A percentile compares a stretch with the other conserved stretches of the same genome.
Evolutionary conservation across 2,329 filamentous ascomycete genomes (phyloP).

Genomic region (Penicillium sp.): DNA sequence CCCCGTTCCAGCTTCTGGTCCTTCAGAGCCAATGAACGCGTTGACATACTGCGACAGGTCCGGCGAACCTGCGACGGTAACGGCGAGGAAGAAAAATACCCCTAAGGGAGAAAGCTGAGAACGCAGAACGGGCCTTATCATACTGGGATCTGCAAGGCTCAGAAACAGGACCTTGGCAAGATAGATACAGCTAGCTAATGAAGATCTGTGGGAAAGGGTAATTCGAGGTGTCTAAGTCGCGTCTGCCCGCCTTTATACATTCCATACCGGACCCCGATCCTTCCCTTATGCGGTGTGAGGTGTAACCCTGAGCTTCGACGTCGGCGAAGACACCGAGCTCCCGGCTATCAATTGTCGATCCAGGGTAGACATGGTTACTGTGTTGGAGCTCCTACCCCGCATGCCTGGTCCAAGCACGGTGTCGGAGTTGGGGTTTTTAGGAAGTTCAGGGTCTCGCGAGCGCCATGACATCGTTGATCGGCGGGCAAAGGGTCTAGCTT

Average conservation of each 20-base stretch:
- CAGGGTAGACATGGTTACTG: neutral
- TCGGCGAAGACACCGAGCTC: neutral
- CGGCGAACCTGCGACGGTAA: conserved; percentile 1
- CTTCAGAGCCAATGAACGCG: conserved; percentile 49
- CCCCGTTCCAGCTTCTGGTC: conserved; percentile 40
- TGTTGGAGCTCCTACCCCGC: conserved; percentile 2
- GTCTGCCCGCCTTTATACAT: conserved; percentile 8
- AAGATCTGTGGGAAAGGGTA: too few species aligned
- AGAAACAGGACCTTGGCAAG: neutral
- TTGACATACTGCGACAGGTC: conserved; percentile 44
- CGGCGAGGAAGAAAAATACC: neutral
- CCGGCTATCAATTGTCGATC: neutral
- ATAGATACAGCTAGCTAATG: neutral
- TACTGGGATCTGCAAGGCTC: neutral
- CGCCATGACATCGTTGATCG: conserved; percentile 9
- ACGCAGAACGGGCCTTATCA: neutral
- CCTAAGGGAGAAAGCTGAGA: neutral
- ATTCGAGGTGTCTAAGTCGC: neutral
- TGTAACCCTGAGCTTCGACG: neutral
- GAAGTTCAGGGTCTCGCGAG: neutral
- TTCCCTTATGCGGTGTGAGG: neutral
- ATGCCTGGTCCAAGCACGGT: neutral
- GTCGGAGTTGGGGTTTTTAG: neutral
- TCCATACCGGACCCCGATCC: neutral
- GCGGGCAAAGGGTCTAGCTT: neutral